Evolutionary conservation across 352 stramenopile genomes (phyloP).

Genomic region (Aphanomyces euteiches): DNA sequence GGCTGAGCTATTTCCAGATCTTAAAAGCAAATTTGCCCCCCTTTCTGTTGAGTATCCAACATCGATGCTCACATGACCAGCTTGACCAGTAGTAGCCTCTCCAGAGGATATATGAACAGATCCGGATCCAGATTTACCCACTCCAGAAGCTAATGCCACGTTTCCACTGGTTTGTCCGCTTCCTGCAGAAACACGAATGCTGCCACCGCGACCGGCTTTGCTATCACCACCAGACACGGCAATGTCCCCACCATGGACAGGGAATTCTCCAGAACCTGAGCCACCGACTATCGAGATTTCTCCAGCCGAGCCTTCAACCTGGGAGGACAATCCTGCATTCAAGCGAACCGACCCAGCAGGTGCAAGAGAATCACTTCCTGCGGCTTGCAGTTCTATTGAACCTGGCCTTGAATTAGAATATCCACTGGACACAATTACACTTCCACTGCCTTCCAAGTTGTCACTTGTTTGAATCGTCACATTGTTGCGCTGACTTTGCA

Average conservation of each 20-base stretch:
- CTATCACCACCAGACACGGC: constrained; percentile 8
- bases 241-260: neutral
- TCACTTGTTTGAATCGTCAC: neutral
- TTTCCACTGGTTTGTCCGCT: constrained; percentile 21
- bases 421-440: neutral
- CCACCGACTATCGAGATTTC: neutral
- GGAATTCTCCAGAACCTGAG: neutral
- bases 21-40: constrained; percentile 2
- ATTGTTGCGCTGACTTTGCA: neutral
- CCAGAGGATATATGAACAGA: neutral
- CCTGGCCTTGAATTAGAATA: neutral
- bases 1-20: constrained; percentile 10
- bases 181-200: neutral
- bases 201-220: neutral
- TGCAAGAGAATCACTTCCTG: neutral
- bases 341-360: neutral
- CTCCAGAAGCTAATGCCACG: neutral
- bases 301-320: neutral
- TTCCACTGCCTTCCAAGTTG: neutral
- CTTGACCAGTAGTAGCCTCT: neutral
- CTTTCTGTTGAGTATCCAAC: constrained; percentile 8
- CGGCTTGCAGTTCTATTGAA: neutral
- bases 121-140: neutral
- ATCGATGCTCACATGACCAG: neutral
- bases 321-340: neutral